Evolutionary conservation across 331 rosid genomes (phyloP), one percentile per base, ranked within the genome.

Genomic region (Ulmus americana): DNA sequence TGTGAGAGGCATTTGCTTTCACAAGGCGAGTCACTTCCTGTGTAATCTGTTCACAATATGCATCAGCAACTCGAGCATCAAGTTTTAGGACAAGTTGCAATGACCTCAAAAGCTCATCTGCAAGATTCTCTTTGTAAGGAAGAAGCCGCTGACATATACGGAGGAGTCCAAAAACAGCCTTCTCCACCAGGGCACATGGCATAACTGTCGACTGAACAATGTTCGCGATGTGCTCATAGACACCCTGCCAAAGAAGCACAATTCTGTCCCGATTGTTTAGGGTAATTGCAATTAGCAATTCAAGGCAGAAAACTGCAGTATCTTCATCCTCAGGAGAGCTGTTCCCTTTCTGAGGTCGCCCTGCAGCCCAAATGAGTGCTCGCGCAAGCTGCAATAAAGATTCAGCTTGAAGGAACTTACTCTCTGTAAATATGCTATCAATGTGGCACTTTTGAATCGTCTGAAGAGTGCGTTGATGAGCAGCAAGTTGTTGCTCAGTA

Each of bases 1-100:
- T 89, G 71, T 94, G 97, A 74, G 97, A 82, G 69, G 98, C 95
- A 84, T 94, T 94, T 68, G 85, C 88, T 81, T 87, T 94, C 69
- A 94, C 97, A 74, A 94, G 97, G 71, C 97, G 95, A 64, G 87
- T 82, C 70, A 94, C 91, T 87, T 94, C 98, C 76, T 87, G 98
- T 44, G 97, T 87, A 65, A 94, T 94, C 74, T 94, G 98, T 63
- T 94, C 98, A 70, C 97, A 87, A 76, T 87, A 94, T 45, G 98
- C 95, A 67, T 94, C 98, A 1, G 94, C 95, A 56, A 92, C 97
- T 64, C 98, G 91, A 64, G 97, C 95, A 85, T 92, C 98, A 68
- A 92, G 97, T 88, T 92, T 94, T 77, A 82, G 64, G 72, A 89
- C 95, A 77, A 94, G 97, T 78, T 89, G 95, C 73, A 89, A 69